A percentile compares a stretch with the other conserved stretches of the same genome.
phyloP scores from a whole-genome alignment of 108 stramenopile genomes.

The Nitzschia sp. region DNA sequence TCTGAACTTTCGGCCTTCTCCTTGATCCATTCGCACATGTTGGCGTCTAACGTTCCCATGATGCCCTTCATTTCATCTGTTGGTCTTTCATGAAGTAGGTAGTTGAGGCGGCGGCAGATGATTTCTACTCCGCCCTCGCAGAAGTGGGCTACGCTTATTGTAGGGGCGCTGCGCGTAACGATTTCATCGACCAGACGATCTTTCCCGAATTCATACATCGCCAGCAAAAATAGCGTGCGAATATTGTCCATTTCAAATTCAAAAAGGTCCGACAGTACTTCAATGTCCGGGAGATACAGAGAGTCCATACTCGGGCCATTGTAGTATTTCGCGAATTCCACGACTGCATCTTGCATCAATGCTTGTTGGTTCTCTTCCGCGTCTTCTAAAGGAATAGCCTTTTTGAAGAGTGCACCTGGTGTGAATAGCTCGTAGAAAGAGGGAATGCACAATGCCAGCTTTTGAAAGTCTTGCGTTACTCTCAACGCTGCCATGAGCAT shows the following conservation, averaged over 20 bases:
- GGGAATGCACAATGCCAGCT: slow-evolving; percentile 55
- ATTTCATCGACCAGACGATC: slow-evolving; percentile 68
- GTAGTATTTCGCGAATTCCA: slow-evolving; percentile 46
- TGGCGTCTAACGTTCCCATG: slow-evolving; percentile 74
- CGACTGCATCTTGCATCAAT: slow-evolving; percentile 64
- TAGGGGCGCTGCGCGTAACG: slow-evolving; percentile 40
- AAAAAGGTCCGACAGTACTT: slow-evolving; percentile 59
- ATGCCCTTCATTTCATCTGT: slow-evolving; percentile 48
- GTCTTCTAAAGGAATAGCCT: slow-evolving; percentile 35
- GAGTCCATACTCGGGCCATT: slow-evolving; percentile 43
- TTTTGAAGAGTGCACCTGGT: slow-evolving; percentile 45
- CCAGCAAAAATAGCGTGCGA: slow-evolving; percentile 68
- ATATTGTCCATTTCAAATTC: slow-evolving; percentile 56
- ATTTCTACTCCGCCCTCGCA: slow-evolving; percentile 62
- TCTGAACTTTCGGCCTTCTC: slow-evolving; percentile 55
- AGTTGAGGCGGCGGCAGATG: slow-evolving; percentile 60
- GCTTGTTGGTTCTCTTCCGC: slow-evolving; percentile 45
- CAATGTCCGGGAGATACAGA: slow-evolving; percentile 59
- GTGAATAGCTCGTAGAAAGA: slow-evolving; percentile 56
- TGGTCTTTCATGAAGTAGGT: slow-evolving; percentile 44
- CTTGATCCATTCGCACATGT: slow-evolving; percentile 69
- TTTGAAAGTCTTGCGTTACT: slow-evolving; percentile 44
- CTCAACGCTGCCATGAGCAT: slow-evolving; percentile 59
- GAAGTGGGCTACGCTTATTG: slow-evolving; percentile 50
- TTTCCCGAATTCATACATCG: slow-evolving; percentile 75